Percentiles rank a stretch among this genome's conserved stretches.
These are phyloP conservation scores for Lepiota venenata DNA, from an alignment of 768 basidiomycete genomes.

Conservation along the genomic window DNA sequence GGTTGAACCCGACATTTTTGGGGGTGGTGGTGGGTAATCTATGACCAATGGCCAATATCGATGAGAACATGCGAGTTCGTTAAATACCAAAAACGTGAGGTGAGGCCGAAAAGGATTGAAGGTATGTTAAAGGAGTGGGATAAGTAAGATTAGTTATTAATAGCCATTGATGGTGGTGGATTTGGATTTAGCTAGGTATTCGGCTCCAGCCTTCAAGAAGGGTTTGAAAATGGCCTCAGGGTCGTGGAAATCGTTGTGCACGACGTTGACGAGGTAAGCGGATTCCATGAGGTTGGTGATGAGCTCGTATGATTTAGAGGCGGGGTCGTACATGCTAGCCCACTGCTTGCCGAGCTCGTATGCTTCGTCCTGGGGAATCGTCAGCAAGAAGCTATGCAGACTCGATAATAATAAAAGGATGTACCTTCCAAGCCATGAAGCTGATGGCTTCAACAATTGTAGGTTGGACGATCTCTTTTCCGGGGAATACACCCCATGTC, in stretches of 20 bases:
- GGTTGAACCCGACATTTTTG: conserved; percentile 75
- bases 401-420: conserved; percentile 16
- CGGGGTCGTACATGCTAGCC: conserved; percentile 82
- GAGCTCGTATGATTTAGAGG: conserved; percentile 69
- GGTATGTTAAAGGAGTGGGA: not conserved
- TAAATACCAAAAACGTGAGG: conserved; percentile 11
- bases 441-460: conserved; percentile 97
- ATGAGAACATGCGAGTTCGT: conserved; percentile 12
- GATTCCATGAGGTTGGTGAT: conserved; percentile 79
- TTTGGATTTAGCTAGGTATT: conserved; percentile 43
- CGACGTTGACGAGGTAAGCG: conserved; percentile 88
- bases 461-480: conserved; percentile 94
- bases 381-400: conserved; percentile 5
- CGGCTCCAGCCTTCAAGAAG: conserved; percentile 74
- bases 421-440: conserved; percentile 97
- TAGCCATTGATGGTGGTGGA: conserved; percentile 39
- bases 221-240: conserved; percentile 82
- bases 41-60: not conserved
- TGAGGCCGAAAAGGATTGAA: conserved; percentile 11
- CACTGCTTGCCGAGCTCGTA: conserved; percentile 91
- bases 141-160: conserved; percentile 14
- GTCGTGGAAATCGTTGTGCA: conserved; percentile 94
- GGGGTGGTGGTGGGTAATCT: not conserved
- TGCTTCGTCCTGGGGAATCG: conserved; percentile 75
- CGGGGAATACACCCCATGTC: conserved; percentile 97